Conservation (phyloP, 108 stramenopile genomes). For the Cyclotella kingstonii region DNA sequence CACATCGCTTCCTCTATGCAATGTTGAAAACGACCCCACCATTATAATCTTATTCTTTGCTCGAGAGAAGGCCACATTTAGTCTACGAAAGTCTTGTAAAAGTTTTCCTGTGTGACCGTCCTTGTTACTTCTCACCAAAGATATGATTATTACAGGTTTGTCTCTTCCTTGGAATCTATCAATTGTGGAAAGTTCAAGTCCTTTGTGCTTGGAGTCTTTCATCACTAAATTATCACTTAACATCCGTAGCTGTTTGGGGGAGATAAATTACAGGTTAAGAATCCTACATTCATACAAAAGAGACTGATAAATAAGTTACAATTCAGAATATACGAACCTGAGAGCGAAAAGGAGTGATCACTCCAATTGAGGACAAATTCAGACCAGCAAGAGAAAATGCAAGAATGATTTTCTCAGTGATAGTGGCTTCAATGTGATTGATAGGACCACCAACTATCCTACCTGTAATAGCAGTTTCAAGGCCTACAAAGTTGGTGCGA, state of each 20-base stretch:
- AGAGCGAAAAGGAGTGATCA: constrained; percentile 91
- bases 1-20: constrained; percentile 59
- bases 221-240: constrained; percentile 30
- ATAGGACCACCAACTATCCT: constrained; percentile 49
- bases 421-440: constrained; percentile 56
- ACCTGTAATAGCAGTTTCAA: constrained; percentile 39
- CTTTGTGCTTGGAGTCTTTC: constrained; percentile 38
- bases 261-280: too few species aligned
- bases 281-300: too few species aligned
- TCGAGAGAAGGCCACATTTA: constrained; percentile 90
- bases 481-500: constrained; percentile 10
- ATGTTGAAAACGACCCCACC: constrained; percentile 76
- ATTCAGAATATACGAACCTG: constrained; percentile 78
- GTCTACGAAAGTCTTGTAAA: constrained; percentile 73
- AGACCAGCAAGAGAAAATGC: constrained; percentile 55
- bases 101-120: constrained; percentile 67
- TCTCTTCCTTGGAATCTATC: constrained; percentile 92
- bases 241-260: constrained; percentile 30
- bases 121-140: constrained; percentile 80
- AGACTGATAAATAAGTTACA: too few species aligned
- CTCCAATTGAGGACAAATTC: constrained; percentile 55
- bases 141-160: constrained; percentile 81
- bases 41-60: constrained; percentile 89
- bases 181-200: constrained; percentile 86
- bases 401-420: constrained; percentile 51